phyloP scores from a whole-genome alignment of 495 filamentous ascomycete species.

The Pseudevernia furfuracea region DNA sequence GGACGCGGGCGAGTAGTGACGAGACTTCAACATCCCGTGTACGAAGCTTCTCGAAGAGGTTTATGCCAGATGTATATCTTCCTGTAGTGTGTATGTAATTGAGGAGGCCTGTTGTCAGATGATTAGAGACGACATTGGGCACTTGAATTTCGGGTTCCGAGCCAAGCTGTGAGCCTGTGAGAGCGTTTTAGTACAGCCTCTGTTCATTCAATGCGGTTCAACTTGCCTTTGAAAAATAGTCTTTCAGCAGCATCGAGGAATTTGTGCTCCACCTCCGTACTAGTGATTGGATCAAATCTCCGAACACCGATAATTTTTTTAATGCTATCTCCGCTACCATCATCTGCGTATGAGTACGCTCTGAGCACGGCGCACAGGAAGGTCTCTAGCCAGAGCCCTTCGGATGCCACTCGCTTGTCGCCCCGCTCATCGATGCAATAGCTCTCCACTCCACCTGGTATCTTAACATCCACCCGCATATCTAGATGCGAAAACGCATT shows the following conservation, averaged over 20 bases:
- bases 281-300: slow-evolving; percentile 94
- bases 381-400: slow-evolving; percentile 93
- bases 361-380: slow-evolving; percentile 89
- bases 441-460: slow-evolving; percentile 88
- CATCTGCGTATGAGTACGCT: slow-evolving; percentile 92
- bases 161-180: slow-evolving; percentile 80
- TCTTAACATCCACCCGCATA: slow-evolving; percentile 96
- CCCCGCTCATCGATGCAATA: slow-evolving; percentile 96
- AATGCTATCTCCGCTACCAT: slow-evolving; percentile 84
- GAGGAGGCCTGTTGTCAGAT: slow-evolving; percentile 84
- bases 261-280: slow-evolving; percentile 91
- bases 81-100: slow-evolving; percentile 96
- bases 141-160: slow-evolving; percentile 97
- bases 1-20: slow-evolving; percentile 79
- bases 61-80: slow-evolving; percentile 90
- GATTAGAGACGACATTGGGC: slow-evolving; percentile 93
- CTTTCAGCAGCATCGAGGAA: slow-evolving; percentile 93
- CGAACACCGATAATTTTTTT: slow-evolving; percentile 89
- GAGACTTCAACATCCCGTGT: slow-evolving; percentile 87
- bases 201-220: background rate
- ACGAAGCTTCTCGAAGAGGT: slow-evolving; percentile 93
- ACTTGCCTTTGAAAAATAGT: slow-evolving; percentile 82
- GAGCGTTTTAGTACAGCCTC: slow-evolving; percentile 24
- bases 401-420: slow-evolving; percentile 83
- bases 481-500: slow-evolving; percentile 98